A percentile compares a stretch with the other conserved stretches of the same genome.
Conservation (phyloP, 306 rosid species). For the Inga oerstediana region DNA sequence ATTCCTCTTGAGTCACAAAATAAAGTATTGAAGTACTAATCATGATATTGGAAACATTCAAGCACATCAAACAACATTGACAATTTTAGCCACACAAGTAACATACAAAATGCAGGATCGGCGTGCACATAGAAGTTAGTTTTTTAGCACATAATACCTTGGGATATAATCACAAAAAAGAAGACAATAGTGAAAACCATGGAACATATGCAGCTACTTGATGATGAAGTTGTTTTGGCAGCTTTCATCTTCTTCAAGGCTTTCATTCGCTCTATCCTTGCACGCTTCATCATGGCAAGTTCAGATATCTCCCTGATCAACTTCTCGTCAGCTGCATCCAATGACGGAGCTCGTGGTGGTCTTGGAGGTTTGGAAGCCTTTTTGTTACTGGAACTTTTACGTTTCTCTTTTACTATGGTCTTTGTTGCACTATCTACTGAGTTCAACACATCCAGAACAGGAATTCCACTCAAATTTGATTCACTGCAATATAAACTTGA, state of each 20-base stretch:
- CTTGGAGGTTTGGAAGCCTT: slow-evolving; percentile 87
- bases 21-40: neutral
- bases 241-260: slow-evolving; percentile 78
- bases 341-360: slow-evolving; percentile 75
- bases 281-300: slow-evolving; percentile 82
- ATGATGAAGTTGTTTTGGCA: slow-evolving; percentile 52
- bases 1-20: neutral
- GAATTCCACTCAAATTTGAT: slow-evolving; percentile 37
- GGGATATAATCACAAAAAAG: slow-evolving; percentile 70
- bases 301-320: slow-evolving; percentile 79
- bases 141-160: slow-evolving; percentile 55
- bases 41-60: neutral
- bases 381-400: slow-evolving; percentile 58
- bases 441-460: slow-evolving; percentile 35
- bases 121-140: neutral
- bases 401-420: slow-evolving; percentile 58
- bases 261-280: slow-evolving; percentile 78
- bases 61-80: neutral
- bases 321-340: slow-evolving; percentile 86
- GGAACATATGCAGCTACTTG: slow-evolving; percentile 59
- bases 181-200: slow-evolving; percentile 78
- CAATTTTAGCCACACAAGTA: neutral
- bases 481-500: slow-evolving; percentile 35
- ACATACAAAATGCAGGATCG: neutral
- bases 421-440: slow-evolving; percentile 34